A percentile compares a stretch with the other conserved stretches of the same genome.
phyloP scores from a whole-genome alignment of 352 stramenopile species.

The Globisporangium uncinulatum region DNA sequence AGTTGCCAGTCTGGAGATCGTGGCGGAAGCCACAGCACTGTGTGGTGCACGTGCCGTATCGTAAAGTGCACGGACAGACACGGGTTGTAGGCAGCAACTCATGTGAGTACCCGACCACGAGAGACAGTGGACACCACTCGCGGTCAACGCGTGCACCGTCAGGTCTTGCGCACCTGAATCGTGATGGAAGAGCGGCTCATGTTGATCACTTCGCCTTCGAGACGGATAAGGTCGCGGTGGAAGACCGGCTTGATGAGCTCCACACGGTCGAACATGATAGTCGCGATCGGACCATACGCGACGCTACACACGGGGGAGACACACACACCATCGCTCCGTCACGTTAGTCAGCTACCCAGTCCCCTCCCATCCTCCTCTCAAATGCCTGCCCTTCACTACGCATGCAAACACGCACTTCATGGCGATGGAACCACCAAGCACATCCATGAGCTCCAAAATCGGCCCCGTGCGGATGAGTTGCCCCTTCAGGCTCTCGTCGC shows the following conservation, averaged over 20 bases:
- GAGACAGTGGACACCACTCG: too few species aligned
- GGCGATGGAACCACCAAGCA: conserved; percentile 36
- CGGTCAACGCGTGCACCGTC: too few species aligned
- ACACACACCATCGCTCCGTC: too few species aligned
- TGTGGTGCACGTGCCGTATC: too few species aligned
- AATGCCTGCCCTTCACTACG: too few species aligned
- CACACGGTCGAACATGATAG: conserved; percentile 55
- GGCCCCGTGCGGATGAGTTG: conserved; percentile 35
- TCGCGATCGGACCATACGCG: conserved; percentile 35
- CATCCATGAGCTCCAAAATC: conserved; percentile 52
- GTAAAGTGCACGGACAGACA: too few species aligned
- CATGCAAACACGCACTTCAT: conserved; percentile 17
- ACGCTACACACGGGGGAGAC: too few species aligned
- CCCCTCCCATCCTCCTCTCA: too few species aligned
- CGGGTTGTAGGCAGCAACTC: too few species aligned
- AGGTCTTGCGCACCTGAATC: too few species aligned
- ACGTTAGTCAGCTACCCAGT: too few species aligned
- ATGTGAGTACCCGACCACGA: too few species aligned
- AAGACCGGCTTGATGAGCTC: conserved; percentile 50
- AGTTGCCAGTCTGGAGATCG: conserved; percentile 27
- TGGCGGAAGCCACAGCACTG: conserved; percentile 42
- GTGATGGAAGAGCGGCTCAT: conserved; percentile 48
- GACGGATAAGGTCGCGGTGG: conserved; percentile 44
- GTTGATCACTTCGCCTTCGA: conserved; percentile 45
- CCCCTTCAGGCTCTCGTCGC: conserved; percentile 41